A percentile compares a stretch with the other conserved stretches of the same genome.
phyloP scores from a whole-genome alignment of 192 early-diverging fungal genomes.

The Chytriomyces sp. region DNA sequence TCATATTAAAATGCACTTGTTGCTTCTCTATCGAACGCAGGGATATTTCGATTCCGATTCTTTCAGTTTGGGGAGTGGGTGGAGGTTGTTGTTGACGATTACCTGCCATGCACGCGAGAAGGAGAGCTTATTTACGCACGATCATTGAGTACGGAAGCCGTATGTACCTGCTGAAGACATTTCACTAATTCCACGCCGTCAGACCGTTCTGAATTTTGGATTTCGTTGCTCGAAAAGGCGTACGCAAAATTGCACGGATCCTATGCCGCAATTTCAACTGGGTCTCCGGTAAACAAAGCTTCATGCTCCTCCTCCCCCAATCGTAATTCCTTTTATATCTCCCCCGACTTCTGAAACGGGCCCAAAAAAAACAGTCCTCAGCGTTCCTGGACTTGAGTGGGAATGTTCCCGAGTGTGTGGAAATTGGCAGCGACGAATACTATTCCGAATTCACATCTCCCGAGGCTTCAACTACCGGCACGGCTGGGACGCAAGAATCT shows the following conservation, averaged over 20 bases:
- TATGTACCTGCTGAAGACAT: background rate
- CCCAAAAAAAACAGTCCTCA: too few relatives aligned
- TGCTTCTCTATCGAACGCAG: slow-evolving; percentile 19
- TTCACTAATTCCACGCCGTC: background rate
- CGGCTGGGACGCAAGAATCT: background rate
- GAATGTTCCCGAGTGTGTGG: slow-evolving; percentile 52
- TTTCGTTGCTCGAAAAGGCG: slow-evolving; percentile 57
- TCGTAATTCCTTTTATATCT: too few relatives aligned
- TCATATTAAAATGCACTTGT: background rate
- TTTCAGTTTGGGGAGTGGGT: slow-evolving; percentile 56
- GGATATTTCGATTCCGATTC: slow-evolving; percentile 56
- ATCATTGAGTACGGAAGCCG: slow-evolving; percentile 36
- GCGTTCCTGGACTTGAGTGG: background rate
- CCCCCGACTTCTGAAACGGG: too few relatives aligned
- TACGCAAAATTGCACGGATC: slow-evolving; percentile 53
- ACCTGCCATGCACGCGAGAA: slow-evolving; percentile 46
- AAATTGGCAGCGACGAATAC: slow-evolving; percentile 23
- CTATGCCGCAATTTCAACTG: slow-evolving; percentile 45
- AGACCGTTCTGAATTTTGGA: slow-evolving; percentile 55
- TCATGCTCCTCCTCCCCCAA: slow-evolving; percentile 3
- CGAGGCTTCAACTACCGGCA: background rate
- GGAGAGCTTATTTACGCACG: slow-evolving; percentile 49
- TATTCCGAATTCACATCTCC: slow-evolving; percentile 33
- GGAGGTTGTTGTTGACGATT: slow-evolving; percentile 61
- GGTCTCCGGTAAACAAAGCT: slow-evolving; percentile 24